These are phyloP conservation scores for Flaveria floridana DNA, from an alignment of 140 eudicot species.

Conservation along the genomic window DNA sequence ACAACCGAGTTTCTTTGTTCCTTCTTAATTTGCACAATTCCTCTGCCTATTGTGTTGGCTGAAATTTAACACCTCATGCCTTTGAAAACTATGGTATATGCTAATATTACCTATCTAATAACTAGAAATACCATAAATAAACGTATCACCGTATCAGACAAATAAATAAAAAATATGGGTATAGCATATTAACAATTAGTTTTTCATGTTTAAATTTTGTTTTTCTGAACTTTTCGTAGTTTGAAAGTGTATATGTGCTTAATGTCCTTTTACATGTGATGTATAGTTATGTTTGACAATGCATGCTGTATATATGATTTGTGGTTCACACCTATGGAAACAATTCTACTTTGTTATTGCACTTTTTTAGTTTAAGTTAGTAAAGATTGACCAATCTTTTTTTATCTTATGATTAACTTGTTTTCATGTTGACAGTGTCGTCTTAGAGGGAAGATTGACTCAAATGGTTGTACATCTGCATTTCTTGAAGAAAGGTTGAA, in stretches of 20 bases:
- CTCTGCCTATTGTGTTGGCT: too few species aligned
- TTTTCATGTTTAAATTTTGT: not conserved
- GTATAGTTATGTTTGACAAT: not conserved
- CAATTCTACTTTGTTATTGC: conserved; percentile 1
- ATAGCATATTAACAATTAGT: not conserved
- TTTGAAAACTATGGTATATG: too few species aligned
- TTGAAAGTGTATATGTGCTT: not conserved
- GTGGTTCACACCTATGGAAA: not conserved
- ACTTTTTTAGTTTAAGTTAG: not conserved
- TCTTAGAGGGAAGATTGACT: conserved; percentile 89
- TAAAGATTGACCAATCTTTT: not conserved
- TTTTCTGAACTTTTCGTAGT: not conserved
- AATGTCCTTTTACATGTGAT: not conserved
- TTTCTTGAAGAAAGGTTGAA: conserved; percentile 81
- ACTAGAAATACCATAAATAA: not conserved
- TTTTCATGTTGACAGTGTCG: conserved; percentile 60
- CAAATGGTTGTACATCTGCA: conserved; percentile 84
- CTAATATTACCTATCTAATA: not conserved
- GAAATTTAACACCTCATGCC: too few species aligned
- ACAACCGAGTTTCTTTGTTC: too few species aligned
- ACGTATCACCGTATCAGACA: not conserved
- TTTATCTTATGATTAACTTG: not conserved
- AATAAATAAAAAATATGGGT: not conserved
- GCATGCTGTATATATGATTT: not conserved
- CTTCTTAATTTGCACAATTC: too few species aligned